Evolutionary conservation across 1,139 yeast genomes (phyloP).

Genomic region (Hansenula sp.): DNA sequence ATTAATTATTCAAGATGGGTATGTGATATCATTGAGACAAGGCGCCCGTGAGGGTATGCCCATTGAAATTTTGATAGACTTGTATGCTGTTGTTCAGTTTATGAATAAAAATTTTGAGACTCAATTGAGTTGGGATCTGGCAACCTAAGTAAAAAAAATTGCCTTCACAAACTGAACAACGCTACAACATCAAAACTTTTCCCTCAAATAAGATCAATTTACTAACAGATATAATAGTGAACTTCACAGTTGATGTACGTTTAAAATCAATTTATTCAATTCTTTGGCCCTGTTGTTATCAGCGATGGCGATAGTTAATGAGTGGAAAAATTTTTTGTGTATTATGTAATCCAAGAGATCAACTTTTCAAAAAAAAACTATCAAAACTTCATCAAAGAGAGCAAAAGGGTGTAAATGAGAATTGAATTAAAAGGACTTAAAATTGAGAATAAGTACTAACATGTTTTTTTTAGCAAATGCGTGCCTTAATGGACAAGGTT

Average conservation of each 20-base stretch:
- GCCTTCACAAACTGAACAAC: neutral
- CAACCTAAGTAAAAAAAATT: neutral
- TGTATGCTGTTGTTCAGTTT: no score
- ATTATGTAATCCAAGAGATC: constrained; percentile 1
- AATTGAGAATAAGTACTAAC: constrained; percentile 2
- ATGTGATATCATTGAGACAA: constrained; percentile 10
- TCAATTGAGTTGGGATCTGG: no score
- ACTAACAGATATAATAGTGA: constrained; percentile 14
- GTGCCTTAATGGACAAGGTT: constrained; percentile 98
- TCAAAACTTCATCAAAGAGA: no score
- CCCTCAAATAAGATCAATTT: neutral
- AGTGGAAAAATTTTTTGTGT: neutral
- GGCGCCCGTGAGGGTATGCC: no score
- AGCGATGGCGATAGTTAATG: constrained; percentile 1
- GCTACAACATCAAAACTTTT: neutral
- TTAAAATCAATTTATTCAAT: neutral
- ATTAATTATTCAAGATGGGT: constrained; percentile 24
- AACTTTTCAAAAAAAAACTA: neutral
- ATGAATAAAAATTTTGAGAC: no score
- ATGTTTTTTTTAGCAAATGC: constrained; percentile 56
- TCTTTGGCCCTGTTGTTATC: constrained; percentile 1
- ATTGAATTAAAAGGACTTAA: no score
- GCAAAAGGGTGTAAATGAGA: no score
- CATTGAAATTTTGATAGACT: no score
- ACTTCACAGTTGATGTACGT: constrained; percentile 27